Evolutionary conservation across 345 rosid genomes (phyloP), one percentile per base, ranked within the genome.

Genomic region (Gossypium stocksii): DNA sequence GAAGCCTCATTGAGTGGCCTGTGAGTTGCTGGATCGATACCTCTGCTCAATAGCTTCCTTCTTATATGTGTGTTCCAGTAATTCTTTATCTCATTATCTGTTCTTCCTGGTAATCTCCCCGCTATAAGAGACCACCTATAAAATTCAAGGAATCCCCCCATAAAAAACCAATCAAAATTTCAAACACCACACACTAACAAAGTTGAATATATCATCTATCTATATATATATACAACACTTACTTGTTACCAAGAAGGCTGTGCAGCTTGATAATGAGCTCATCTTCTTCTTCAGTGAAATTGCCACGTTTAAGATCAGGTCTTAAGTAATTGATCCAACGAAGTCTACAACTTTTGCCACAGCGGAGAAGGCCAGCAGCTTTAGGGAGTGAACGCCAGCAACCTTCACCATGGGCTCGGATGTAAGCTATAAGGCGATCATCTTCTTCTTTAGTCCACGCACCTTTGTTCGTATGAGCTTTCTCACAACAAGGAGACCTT

Each of bases 391-490:
- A 90, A 11, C 95, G 91, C 95, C 95, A 90, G 76, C 95, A 90
- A 17, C 95, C 95, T 78, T 90, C 93, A 1, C 95, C 95, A 2
- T 90, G 95, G 25, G 93, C 86, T 78, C 88, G 78, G 49, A 90
- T 90, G 63, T 90, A 90, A 43, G 89, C 79, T 60, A 87, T 76
- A 61, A 90, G 91, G 14, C 92, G 84, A 79, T 90, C 95, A 15
- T 90, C 95, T 82, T 90, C 95, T 81, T 90, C 95, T 62, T 90
- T 90, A 41, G 95, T 90, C 95, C 95, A 90, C 17, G 95, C 95
- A 9, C 95, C 95, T 74, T 88, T 90, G 90, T 90, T 90, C 8
- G 93, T 90, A 73, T 90, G 95, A 34, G 91, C 92, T 78, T 90
- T 90, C 79, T 90, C 95, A 59, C 95, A 90, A 53, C 95, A 90